Conservation (phyloP, 257 asterid species). For the Coffea canephora region DNA sequence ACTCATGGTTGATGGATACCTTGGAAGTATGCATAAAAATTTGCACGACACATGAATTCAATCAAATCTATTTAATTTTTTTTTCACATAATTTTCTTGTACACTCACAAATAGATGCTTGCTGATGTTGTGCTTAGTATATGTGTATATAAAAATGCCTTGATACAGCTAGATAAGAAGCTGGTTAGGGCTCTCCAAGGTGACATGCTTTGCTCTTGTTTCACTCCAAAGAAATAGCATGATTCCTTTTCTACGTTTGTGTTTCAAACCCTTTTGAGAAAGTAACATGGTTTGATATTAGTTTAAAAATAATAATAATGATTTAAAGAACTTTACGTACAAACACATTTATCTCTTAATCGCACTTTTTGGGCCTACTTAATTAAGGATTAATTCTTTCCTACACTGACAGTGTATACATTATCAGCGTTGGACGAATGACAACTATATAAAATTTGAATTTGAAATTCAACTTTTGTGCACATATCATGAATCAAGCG, state of each 20-base stretch:
- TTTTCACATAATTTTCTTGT: no score
- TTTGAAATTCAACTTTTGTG: no score
- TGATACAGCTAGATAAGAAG: constrained; percentile 25
- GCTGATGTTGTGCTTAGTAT: not conserved
- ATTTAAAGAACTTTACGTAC: not conserved
- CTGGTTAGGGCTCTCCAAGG: constrained; percentile 13
- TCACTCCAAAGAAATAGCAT: constrained; percentile 38
- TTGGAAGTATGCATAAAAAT: not conserved
- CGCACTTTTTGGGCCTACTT: not conserved
- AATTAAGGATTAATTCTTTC: no score
- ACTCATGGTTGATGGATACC: constrained; percentile 1
- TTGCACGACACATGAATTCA: no score
- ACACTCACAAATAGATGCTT: not conserved
- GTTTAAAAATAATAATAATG: not conserved
- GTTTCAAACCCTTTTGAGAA: not conserved
- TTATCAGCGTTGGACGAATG: no score
- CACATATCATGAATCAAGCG: no score
- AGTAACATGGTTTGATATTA: not conserved
- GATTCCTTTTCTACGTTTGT: constrained; percentile 14
- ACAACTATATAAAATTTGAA: no score
- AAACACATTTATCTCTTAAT: not conserved
- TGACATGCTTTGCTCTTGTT: constrained; percentile 47
- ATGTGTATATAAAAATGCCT: not conserved
- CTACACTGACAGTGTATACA: no score
- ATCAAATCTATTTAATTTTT: no score